Evolutionary conservation across 441 rosid genomes (phyloP).

Genomic region (Omphalea diandra): DNA sequence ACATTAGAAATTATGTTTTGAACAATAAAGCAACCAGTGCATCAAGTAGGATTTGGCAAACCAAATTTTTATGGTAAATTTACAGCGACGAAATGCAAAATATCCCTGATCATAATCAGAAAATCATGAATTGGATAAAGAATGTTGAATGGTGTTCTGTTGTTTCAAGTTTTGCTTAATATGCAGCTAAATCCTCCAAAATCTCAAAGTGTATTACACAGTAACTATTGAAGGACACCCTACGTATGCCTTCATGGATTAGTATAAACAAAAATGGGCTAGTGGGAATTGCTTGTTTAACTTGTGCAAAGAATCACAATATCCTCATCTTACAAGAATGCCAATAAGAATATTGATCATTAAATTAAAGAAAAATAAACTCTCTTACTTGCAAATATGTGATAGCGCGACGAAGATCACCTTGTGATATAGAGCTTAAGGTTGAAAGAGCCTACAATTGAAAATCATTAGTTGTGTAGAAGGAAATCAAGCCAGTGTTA

Average conservation of each 20-base stretch:
- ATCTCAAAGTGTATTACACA: too few species aligned
- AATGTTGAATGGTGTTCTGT: background rate
- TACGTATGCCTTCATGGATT: background rate
- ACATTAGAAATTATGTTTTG: background rate
- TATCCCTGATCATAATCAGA: background rate
- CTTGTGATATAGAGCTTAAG: conserved; percentile 83
- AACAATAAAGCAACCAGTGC: background rate
- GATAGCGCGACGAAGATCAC: conserved; percentile 97
- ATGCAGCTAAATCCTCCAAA: background rate
- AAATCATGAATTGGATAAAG: background rate
- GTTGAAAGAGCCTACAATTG: conserved; percentile 71
- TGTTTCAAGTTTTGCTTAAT: background rate
- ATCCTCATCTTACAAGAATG: background rate
- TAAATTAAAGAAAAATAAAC: background rate
- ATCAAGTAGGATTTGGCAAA: background rate
- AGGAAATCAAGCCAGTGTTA: conserved; percentile 13
- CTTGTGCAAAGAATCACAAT: background rate
- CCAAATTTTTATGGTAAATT: background rate
- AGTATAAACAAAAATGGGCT: background rate
- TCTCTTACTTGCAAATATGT: conserved; percentile 79
- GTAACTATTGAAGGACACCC: background rate
- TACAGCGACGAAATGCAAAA: background rate
- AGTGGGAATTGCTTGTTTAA: background rate
- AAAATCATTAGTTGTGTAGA: conserved; percentile 8
- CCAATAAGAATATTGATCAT: background rate